Base-by-base conservation (phyloP, 352 stramenopile genomes). In the Stephanocyclus meneghinianus region DNA sequence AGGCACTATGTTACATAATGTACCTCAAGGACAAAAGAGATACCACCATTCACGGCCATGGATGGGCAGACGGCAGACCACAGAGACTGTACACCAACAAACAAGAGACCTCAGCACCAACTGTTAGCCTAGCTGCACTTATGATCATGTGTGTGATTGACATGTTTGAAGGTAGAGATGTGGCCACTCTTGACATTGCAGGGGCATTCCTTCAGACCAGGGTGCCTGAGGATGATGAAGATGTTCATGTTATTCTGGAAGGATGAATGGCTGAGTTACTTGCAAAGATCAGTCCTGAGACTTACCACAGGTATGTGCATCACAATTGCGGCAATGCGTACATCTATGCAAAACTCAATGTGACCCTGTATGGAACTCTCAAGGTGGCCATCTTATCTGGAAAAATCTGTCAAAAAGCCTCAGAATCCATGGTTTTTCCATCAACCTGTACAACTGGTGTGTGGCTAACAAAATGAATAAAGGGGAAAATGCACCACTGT, bases 401-500 rank as follows among this genome's bases (percentile, higher is more conserved):
- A 48, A 48, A 48, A 13, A 48, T 13, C 13, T 48, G 42, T 48
- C 42, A 13, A 13, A 13, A 48, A 13, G 13, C 13, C 7, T 48
- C 7, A 48, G 13, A n/a, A n/a, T n/a, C n/a, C n/a, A n/a, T n/a
- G n/a, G n/a, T n/a, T n/a, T n/a, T n/a, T n/a, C n/a, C n/a, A 48
- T 48, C 13, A 13, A 48, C 42, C 42, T 48, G 42, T 48, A 48
- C 13, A 13, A 48, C 42, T 48, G 42, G 42, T 48, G 42, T 48
- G 42, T 48, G 42, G 42, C 42, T 48, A 48, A 48, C 13, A 48
- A 7, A 48, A 13, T 48, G 42, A 48, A 13, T 48, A 47, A n/a
- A n/a, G 74, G 8, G 74, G 71, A 26, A 64, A 84, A 35, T 86
- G 73, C 21, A 86, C 81, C 4, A 78, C 86, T 13, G 29, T 74